A percentile compares a stretch with the other conserved stretches of the same genome.
phyloP scores from a whole-genome alignment of 805 yeast genomes.

The Yamadazyma sp. region DNA sequence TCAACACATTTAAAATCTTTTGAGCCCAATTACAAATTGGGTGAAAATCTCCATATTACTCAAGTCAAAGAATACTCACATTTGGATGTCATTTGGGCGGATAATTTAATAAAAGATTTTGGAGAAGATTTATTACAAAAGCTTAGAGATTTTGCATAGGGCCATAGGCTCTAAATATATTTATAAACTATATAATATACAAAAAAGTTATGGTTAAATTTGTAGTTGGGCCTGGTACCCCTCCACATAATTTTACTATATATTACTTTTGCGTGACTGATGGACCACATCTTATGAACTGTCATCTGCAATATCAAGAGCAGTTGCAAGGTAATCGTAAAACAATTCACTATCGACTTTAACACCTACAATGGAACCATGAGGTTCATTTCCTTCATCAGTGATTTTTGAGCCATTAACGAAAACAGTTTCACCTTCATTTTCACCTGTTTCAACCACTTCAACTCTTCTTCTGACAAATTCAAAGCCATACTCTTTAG shows the following conservation, averaged over 20 bases:
- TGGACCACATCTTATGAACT: no score
- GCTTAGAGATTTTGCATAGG: constrained; percentile 1
- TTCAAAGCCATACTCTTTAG: constrained; percentile 18
- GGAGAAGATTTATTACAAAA: constrained; percentile 37
- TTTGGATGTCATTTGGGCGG: constrained; percentile 91
- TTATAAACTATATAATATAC: no score
- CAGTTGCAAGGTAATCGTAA: constrained; percentile 15
- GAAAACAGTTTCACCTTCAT: constrained; percentile 25
- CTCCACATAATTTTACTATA: no score
- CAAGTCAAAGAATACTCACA: constrained; percentile 71
- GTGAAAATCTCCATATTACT: constrained; percentile 33
- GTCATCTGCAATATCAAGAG: constrained; percentile 18
- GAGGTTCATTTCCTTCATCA: constrained; percentile 13
- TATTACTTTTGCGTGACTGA: no score
- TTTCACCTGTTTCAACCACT: constrained; percentile 28
- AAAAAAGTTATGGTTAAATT: no score
- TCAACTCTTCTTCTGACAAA: constrained; percentile 22
- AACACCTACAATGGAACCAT: constrained; percentile 17
- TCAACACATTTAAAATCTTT: constrained; percentile 57
- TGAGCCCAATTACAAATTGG: constrained; percentile 47
- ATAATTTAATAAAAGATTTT: constrained; percentile 62
- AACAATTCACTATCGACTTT: constrained; percentile 15
- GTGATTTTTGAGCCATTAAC: constrained; percentile 10
- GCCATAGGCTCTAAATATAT: no score
- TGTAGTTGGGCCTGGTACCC: no score